Evolutionary conservation across 2,329 filamentous ascomycete species (phyloP), one percentile per base, ranked within the genome.

Genomic region (Lachnum nothofagi): DNA sequence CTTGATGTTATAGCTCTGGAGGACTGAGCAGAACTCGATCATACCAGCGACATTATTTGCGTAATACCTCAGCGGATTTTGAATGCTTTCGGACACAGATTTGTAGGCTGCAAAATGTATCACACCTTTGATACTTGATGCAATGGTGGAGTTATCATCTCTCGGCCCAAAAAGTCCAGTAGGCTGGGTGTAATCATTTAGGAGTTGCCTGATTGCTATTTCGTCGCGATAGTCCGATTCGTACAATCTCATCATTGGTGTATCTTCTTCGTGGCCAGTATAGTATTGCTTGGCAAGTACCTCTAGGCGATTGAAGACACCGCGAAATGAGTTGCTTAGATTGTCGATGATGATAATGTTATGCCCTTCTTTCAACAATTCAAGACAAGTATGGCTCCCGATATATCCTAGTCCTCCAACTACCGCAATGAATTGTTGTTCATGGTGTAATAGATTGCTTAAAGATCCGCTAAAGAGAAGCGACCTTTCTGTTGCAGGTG

Each of bases 51-150:
- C 79, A 53, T 85, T 85, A 69, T 84, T 85, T 52, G 73, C 72
- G 66, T 85, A 85, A 65, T 85, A 85, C 49, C 75, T 74, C 44
- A 85, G 65, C 0, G 81, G 81, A 55, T 72, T 69, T 19, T 66
- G 65, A 46, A 84, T 83, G 33, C 78, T 82, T 57, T 85, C 80
- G 25, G 75, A 74, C 0, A 85, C 80, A 2, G 81, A 79, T 63
- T 85, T 85, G 70, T 78, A 79, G 0, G 80, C 81, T 9, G 81
- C 82, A 54, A 85, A 85, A 60, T 85, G 82, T 50, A 85, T 83
- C 20, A 85, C 79, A 1, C 80, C 80, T 0, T 69, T 67, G 50
- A 83, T 81, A 27, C 68, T 72, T 2, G 78, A 80, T 44, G 39
- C 40, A 39, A 24, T 29, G 31, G 35, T 17, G 20, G 48, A 23